Evolutionary conservation across 495 filamentous ascomycete genomes (phyloP).

Genomic region (Terfezia claveryi): DNA sequence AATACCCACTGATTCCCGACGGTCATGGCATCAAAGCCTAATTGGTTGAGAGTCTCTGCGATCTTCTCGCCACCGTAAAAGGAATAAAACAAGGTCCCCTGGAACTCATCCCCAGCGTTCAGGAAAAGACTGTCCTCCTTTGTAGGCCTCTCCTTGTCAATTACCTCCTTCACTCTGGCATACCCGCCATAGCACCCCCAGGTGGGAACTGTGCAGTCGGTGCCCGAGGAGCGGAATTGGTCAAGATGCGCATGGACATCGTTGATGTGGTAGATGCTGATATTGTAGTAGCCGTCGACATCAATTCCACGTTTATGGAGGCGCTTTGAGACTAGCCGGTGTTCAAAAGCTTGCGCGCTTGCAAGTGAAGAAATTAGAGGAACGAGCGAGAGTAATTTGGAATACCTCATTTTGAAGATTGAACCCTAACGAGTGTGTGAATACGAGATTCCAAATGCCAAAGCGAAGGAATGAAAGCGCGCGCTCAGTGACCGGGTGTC

Average conservation of each 20-base stretch:
- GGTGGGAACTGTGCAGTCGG: conserved; percentile 29
- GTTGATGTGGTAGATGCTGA: conserved; percentile 41
- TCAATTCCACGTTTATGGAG: conserved; percentile 31
- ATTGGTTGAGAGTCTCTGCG: conserved; percentile 35
- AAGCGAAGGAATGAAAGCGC: no score
- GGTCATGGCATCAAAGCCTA: conserved; percentile 38
- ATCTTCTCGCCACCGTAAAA: conserved; percentile 40
- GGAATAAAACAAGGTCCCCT: conserved; percentile 36
- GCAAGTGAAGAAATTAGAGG: not conserved
- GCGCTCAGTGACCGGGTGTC: no score
- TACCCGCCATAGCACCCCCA: conserved; percentile 38
- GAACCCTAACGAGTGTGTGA: no score
- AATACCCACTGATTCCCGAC: conserved; percentile 36
- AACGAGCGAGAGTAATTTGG: not conserved
- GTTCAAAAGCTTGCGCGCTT: not conserved
- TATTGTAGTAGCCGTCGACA: conserved; percentile 30
- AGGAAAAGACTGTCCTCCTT: conserved; percentile 33
- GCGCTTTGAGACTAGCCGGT: conserved; percentile 6
- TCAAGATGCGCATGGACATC: conserved; percentile 40
- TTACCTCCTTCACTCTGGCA: conserved; percentile 30
- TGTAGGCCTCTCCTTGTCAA: conserved; percentile 27
- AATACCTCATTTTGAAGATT: no score
- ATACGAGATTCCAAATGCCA: no score
- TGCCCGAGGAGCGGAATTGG: conserved; percentile 31
- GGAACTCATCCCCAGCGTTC: conserved; percentile 38